Evolutionary conservation across 108 stramenopile genomes (phyloP).

Genomic region (Skeletonema menzelii): DNA sequence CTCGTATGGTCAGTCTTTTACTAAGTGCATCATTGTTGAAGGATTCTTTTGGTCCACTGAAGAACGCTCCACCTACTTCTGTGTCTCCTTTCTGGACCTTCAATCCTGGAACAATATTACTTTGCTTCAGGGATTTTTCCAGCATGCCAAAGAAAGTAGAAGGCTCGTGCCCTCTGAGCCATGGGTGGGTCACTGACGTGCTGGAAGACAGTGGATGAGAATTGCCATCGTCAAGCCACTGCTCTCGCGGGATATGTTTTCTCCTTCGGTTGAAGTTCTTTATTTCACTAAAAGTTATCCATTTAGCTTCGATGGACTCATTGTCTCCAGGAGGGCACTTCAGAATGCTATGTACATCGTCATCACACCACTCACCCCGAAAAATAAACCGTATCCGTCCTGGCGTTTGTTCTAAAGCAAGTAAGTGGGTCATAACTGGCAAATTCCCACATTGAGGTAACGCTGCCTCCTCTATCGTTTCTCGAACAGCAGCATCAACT

Average conservation of each 20-base stretch:
- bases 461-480: constrained; percentile 19
- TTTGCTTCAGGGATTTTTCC: neutral
- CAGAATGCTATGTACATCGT: constrained; percentile 9
- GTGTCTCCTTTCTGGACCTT: neutral
- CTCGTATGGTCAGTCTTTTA: neutral
- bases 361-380: constrained; percentile 11
- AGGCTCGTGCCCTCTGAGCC: constrained; percentile 31
- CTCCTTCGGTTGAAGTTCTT: neutral
- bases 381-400: constrained; percentile 22
- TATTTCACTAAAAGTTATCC: constrained; percentile 18
- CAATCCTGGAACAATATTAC: constrained; percentile 2
- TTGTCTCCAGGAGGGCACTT: constrained; percentile 16
- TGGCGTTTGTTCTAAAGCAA: constrained; percentile 21
- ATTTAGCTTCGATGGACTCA: constrained; percentile 17
- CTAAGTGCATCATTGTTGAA: neutral
- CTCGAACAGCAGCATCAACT: constrained; percentile 19
- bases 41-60: neutral
- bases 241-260: neutral
- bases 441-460: neutral
- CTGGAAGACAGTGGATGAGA: neutral
- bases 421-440: constrained; percentile 28
- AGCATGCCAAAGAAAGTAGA: constrained; percentile 21
- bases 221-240: neutral
- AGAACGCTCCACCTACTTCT: constrained; percentile 16
- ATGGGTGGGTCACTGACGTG: neutral